Evolutionary conservation across 495 filamentous ascomycete genomes (phyloP), one percentile per base, ranked within the genome.

Genomic region (Pseudevernia furfuracea): DNA sequence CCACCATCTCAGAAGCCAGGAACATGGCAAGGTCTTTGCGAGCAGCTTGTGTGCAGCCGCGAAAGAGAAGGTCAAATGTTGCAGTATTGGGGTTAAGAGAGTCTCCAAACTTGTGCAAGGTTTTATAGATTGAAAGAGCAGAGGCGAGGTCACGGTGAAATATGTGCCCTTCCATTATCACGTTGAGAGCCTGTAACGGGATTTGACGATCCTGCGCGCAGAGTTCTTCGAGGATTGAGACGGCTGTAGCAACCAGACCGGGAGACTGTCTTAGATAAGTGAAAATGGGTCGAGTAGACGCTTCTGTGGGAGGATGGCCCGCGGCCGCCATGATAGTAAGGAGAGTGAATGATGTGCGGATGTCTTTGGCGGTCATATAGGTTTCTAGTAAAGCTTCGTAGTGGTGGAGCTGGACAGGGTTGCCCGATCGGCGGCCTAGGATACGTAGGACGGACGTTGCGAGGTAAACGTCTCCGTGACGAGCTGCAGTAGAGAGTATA

Each of bases 381-480:
- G 85, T 78, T 62, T 88, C 82, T 25, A 92, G 71, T 21, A 96
- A 79, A 37, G 83, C 78, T 72, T 92, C 89, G 75, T 94, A 96
- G 70, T 96, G 89, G 58, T 86, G 80, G 7, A 78, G 67, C 4
- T 78, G 74, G 37, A 90, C 79, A 39, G 64, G 59, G 43, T 77
- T 72, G 28, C 80, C 72, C 2, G 77, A 80, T 19, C 84, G 79
- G 6, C 79, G 74, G 61, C 66, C 60, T 3, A 88, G 78, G 46
- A 79, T 70, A 49, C 82, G 81, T 67, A 91, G 79, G 46, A 84
- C 87, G 60, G 82, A 77, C 15, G 83, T 84, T 15, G 87, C 89
- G 66, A 96, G 77, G 1, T 75, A 69, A n/a, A 81, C 71, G 70
- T 96, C 87, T 38, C 82, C 84, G 66, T 82, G 67, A 23, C 82